Base-by-base conservation (phyloP, 306 rosid genomes). In the Citrullus amarus region DNA sequence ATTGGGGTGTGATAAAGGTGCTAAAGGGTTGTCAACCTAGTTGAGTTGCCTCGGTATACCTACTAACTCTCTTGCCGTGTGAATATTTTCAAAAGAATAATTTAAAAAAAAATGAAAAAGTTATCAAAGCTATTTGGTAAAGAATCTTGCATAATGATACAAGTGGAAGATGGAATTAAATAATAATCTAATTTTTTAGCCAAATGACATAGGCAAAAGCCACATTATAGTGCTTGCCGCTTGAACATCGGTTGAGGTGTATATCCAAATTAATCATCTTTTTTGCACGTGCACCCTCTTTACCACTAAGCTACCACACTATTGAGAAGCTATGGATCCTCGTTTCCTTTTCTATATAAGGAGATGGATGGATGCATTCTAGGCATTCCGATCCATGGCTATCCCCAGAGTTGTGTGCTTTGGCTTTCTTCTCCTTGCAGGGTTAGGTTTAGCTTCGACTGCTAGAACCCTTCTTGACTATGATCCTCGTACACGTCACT, bases 371-470 rank as follows among this genome's bases (percentile, higher is more conserved):
- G 75, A 57, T 82, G 50, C 83, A 69, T 62, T 75, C 76, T 67
- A 55, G 44, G 18, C 88, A 84, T 53, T 25, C 62, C 57, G 48
- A 14, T 80, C 73, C 82, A 93, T 93, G 97, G 87, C 90, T 77
- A 79, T 54, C 51, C 70, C 78, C 57, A 86, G 34, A 76, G 61
- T 80, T 79, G 53, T 80, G 0, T 18, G 20, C 79, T 48, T 86
- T 79, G 67, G 79, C 77, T 58, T 93, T 86, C 76, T 90, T 53
- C 70, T 87, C 12, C 75, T 89, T 2, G 28, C 91, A 76, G 80
- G 87, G 77, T 54, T 90, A 4, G 89, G 92, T 4, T 25, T 87
- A 41, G 86, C 91, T 78, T 90, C 93, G 7, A 88, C 93, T 0
- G 83, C 86, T 38, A 83, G 97, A 86, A 72, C 85, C 22, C 80